Evolutionary conservation across 148 eudicot species (phyloP).

Genomic region (Chenopodium album): DNA sequence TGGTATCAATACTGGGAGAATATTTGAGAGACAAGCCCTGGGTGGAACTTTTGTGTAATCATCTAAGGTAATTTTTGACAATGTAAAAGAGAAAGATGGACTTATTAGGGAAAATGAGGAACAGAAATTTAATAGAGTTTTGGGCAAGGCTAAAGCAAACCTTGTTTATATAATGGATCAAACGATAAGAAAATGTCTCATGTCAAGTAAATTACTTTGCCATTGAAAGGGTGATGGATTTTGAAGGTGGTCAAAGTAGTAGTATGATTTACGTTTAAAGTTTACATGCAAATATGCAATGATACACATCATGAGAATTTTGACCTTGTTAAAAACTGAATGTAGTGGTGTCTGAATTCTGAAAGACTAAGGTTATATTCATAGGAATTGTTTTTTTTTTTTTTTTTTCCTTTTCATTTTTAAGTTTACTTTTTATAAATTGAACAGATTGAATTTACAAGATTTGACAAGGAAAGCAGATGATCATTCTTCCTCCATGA

Average conservation of each 20-base stretch:
- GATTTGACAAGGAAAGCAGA: constrained; percentile 32
- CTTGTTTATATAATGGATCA: no score
- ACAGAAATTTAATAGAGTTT: not conserved
- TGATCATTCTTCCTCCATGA: constrained; percentile 22
- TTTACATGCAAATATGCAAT: no score
- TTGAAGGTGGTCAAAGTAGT: no score
- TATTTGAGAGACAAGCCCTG: constrained; percentile 92
- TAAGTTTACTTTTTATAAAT: no score
- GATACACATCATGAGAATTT: not conserved
- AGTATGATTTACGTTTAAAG: no score
- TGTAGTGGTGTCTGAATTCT: not conserved
- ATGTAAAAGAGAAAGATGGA: not conserved
- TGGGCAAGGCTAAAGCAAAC: not conserved
- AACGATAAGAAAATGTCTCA: not conserved
- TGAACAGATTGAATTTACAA: constrained; percentile 33
- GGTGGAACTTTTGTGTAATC: constrained; percentile 74
- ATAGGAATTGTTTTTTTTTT: constrained; percentile 8
- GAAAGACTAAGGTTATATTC: not conserved
- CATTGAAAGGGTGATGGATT: no score
- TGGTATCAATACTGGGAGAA: constrained; percentile 71
- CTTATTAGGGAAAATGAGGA: not conserved
- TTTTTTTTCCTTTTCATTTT: not conserved
- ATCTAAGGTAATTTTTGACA: constrained; percentile 52
- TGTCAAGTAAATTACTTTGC: no score
- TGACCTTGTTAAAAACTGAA: not conserved